A percentile compares a stretch with the other conserved stretches of the same genome.
phyloP scores from a whole-genome alignment of 345 rosid species.

The Firmiana major region DNA sequence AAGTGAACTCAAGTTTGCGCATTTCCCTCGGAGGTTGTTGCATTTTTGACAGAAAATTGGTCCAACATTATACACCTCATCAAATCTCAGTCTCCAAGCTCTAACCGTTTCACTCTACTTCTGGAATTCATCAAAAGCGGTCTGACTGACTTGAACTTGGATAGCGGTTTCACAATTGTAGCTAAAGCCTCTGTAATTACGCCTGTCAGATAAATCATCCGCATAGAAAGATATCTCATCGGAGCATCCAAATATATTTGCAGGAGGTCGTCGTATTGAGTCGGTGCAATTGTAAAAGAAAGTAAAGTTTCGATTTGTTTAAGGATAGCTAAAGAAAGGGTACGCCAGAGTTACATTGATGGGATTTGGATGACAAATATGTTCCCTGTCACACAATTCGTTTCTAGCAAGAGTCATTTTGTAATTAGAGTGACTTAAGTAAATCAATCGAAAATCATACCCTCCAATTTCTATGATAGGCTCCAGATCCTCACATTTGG shows the following conservation, averaged over 20 bases:
- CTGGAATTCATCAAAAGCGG: not conserved
- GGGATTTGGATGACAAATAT: not conserved
- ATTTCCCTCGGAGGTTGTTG: not conserved
- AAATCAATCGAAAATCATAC: not conserved
- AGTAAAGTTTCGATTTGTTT: not conserved
- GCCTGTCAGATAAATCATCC: not conserved
- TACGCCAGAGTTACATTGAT: not conserved
- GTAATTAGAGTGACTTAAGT: accelerated
- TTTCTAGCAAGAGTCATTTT: not conserved
- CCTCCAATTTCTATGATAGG: not conserved
- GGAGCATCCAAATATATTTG: no score
- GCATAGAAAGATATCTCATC: not conserved
- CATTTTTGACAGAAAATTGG: not conserved
- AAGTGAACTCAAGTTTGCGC: not conserved
- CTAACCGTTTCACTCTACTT: no score
- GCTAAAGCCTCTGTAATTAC: no score
- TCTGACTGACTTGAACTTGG: constrained; percentile 1
- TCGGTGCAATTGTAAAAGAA: not conserved
- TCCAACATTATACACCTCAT: not conserved
- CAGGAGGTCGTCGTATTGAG: no score
- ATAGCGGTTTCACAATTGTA: not conserved
- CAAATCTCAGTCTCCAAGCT: not conserved
- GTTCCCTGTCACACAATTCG: not conserved
- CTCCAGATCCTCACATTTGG: not conserved
- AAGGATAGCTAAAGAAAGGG: not conserved